Conservation (phyloP, 2,329 filamentous ascomycete species). For the Aspergillus ibericus region DNA sequence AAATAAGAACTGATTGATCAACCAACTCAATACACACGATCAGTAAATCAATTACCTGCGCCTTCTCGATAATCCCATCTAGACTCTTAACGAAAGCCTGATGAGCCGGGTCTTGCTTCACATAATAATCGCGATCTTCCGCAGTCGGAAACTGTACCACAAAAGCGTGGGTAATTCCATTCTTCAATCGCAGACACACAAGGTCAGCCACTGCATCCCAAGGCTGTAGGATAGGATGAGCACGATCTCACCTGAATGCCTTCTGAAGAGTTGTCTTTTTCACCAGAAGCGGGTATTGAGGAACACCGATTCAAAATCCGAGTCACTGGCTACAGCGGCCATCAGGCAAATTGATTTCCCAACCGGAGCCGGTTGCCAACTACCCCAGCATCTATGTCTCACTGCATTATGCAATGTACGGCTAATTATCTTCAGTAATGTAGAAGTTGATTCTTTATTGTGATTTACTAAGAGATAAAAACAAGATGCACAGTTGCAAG, state of each 20-base stretch:
- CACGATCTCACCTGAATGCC: conserved; percentile 55
- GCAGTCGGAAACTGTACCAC: conserved; percentile 64
- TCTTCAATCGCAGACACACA: conserved; percentile 39
- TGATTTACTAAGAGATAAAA: too few species aligned
- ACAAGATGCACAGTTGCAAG: too few species aligned
- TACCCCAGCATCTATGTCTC: too few species aligned
- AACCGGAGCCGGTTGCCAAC: too few species aligned
- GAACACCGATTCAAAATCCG: too few species aligned
- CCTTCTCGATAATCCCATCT: conserved; percentile 33
- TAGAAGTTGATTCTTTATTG: too few species aligned
- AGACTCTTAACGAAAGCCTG: conserved; percentile 56
- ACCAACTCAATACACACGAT: neutral
- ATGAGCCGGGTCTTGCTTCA: conserved; percentile 65
- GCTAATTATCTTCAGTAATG: too few species aligned
- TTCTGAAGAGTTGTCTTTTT: conserved; percentile 63
- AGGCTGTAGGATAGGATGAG: neutral
- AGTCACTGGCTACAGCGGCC: too few species aligned
- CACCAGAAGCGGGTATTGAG: conserved; percentile 59
- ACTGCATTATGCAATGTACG: too few species aligned
- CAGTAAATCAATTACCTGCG: conserved; percentile 37
- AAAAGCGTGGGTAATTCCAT: conserved; percentile 68
- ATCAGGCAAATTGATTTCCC: too few species aligned
- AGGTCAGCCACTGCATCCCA: neutral
- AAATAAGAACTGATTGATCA: too few species aligned
- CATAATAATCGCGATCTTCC: conserved; percentile 68